A percentile compares a stretch with the other conserved stretches of the same genome.
Evolutionary conservation across 805 yeast genomes (phyloP).

Genomic region (Saccharomyces eubayanus): DNA sequence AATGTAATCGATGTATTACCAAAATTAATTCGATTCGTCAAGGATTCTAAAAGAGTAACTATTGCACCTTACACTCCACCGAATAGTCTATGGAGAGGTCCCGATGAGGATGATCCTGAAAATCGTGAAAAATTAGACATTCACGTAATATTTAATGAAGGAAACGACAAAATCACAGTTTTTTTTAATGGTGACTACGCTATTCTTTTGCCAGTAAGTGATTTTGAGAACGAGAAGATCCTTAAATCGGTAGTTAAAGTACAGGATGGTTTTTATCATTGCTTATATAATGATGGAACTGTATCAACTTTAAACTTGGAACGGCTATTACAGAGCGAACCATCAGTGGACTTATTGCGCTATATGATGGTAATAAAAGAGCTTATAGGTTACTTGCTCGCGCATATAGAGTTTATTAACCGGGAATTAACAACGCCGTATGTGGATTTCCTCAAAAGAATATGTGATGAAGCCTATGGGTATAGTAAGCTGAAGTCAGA

Average conservation of each 20-base stretch:
- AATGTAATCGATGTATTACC: slow-evolving; percentile 19
- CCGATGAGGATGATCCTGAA: slow-evolving; percentile 1
- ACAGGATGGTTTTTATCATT: slow-evolving; percentile 2
- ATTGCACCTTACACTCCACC: slow-evolving; percentile 13
- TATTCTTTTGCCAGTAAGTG: not conserved
- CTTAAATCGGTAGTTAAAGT: not conserved
- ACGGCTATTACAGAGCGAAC: slow-evolving; percentile 2
- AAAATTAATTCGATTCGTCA: slow-evolving; percentile 14
- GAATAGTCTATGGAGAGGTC: slow-evolving; percentile 13
- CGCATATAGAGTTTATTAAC: slow-evolving; percentile 14
- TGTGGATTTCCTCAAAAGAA: slow-evolving; percentile 12
- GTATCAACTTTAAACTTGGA: slow-evolving; percentile 5
- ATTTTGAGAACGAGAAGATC: not conserved
- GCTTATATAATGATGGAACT: slow-evolving; percentile 10
- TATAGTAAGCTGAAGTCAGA: slow-evolving; percentile 29
- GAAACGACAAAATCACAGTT: slow-evolving; percentile 6
- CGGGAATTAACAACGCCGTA: slow-evolving; percentile 18
- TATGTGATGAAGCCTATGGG: slow-evolving; percentile 14
- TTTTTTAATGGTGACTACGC: slow-evolving; percentile 18
- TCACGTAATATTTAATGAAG: slow-evolving; percentile 12
- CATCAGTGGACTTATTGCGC: slow-evolving; percentile 6
- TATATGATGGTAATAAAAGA: slow-evolving; percentile 9
- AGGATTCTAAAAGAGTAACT: slow-evolving; percentile 10
- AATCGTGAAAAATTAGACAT: slow-evolving; percentile 11
- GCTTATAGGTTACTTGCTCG: slow-evolving; percentile 9